These are phyloP conservation scores for Apiospora aurea DNA, from an alignment of 2,329 filamentous ascomycete species.

Conservation along the genomic window DNA sequence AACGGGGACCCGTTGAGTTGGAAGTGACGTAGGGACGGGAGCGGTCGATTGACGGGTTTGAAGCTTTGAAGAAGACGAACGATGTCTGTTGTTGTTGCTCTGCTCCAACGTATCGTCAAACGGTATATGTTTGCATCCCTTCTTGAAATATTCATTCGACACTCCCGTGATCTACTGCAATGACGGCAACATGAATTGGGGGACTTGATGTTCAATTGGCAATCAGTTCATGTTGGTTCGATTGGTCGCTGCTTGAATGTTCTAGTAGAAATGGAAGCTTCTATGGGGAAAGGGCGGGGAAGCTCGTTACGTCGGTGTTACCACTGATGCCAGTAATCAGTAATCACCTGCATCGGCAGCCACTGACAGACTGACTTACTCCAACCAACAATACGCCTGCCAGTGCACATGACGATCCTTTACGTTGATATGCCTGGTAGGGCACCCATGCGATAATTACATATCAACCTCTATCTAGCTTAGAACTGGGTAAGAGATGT, in stretches of 20 bases:
- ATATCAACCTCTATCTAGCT: no score
- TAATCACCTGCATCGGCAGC: neutral
- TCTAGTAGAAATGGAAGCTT: constrained; percentile 21
- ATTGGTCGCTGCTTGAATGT: constrained; percentile 15
- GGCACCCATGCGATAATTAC: neutral
- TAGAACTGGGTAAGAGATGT: no score
- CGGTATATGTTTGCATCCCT: neutral
- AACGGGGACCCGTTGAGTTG: constrained; percentile 1
- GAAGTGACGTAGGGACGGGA: constrained; percentile 11
- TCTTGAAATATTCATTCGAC: neutral
- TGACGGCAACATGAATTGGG: neutral
- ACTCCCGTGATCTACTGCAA: neutral
- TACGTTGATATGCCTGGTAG: neutral
- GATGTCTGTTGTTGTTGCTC: neutral
- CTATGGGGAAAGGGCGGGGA: constrained; percentile 17
- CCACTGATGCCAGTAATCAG: neutral
- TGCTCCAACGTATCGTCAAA: neutral
- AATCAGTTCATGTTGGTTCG: constrained; percentile 5
- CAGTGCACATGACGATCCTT: neutral
- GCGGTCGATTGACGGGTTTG: neutral
- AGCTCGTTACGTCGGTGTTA: constrained; percentile 8
- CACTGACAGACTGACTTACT: neutral
- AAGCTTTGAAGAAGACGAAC: neutral
- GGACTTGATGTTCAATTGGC: neutral
- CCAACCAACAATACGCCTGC: neutral